Conservation (phyloP, 1,139 yeast genomes). For the Candida sp. region DNA sequence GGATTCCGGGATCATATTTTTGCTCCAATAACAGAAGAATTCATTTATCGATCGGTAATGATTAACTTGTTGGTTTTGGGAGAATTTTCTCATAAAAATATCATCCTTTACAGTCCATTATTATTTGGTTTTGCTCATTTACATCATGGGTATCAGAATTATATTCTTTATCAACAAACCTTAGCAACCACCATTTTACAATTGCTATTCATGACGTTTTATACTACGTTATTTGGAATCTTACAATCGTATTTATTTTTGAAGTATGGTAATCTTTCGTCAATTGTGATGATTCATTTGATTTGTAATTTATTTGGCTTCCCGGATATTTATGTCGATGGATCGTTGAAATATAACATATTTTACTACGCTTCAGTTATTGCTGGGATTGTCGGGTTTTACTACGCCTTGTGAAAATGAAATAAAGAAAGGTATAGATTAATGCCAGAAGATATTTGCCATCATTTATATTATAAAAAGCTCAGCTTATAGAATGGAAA, state of each 20-base stretch:
- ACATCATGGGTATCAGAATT: constrained; percentile 73
- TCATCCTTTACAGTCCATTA: constrained; percentile 54
- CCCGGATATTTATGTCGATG: constrained; percentile 40
- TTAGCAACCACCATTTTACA: constrained; percentile 32
- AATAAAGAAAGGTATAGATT: too few species aligned
- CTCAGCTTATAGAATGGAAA: too few species aligned
- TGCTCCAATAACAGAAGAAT: constrained; percentile 89
- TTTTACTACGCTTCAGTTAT: constrained; percentile 42
- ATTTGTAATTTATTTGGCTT: constrained; percentile 81
- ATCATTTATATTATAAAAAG: too few species aligned
- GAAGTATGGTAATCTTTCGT: constrained; percentile 54
- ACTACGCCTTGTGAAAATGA: not conserved
- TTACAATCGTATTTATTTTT: constrained; percentile 62
- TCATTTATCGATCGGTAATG: constrained; percentile 69
- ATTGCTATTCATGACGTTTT: constrained; percentile 57
- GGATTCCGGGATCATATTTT: constrained; percentile 66
- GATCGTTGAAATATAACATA: constrained; percentile 6
- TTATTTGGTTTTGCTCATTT: constrained; percentile 90
- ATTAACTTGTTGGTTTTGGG: constrained; percentile 20
- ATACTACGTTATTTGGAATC: constrained; percentile 80
- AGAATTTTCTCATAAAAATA: constrained; percentile 14
- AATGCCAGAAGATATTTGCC: too few species aligned
- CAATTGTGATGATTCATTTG: constrained; percentile 61
- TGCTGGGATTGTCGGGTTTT: constrained; percentile 41
- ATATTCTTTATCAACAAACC: constrained; percentile 21